Evolutionary conservation across 352 stramenopile genomes (phyloP), one percentile per base, ranked within the genome.

Genomic region (Halophytophthora polymorphica): DNA sequence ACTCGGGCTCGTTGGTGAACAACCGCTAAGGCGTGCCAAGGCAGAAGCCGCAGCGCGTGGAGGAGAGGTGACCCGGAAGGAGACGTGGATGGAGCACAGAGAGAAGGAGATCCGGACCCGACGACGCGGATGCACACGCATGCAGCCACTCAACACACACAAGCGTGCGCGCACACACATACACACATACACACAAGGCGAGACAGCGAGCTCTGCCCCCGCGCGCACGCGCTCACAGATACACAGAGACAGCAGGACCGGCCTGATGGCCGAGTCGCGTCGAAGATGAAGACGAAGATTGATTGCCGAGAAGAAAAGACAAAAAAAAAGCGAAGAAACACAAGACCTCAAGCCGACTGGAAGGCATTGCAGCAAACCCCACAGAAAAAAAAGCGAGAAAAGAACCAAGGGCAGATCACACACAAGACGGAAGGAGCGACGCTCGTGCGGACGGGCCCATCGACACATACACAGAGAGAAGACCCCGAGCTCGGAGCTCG

Each of bases 1-100:
- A 64, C 23, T 61, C 71, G 0, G 50, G 71, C 21, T 77, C 71
- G 40, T 55, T 85, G 50, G 49, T 81, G 44, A 75, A 80, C 56
- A 83, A 77, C 52, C 63, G 65, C 39, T 71, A 74, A 44, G 62
- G 56, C 41, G 35, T 50, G 17, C 35, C 23, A 42, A 46, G 41
- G 35, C 19, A 17, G 21, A 23, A 21, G 19, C 13, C 28, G 21
- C 18, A 33, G 7, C 17, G 52, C 15, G 49, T 19, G 18, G 66
- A n/a, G n/a, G 42, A 57, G 36, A 61, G 39, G 47, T 36, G 28
- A 63, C 29, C 51, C 63, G 34, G 52, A 23, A 48, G 37, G 56
- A 53, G 52, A 40, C 31, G 25, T 31, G 25, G 48, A 45, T 55
- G 43, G 36, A 45, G 46, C 11, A 17, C 33, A 29, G 36, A 35